A percentile compares a stretch with the other conserved stretches of the same genome.
Evolutionary conservation across 2,329 filamentous ascomycete species (phyloP).

Genomic region (Hypoxylon sp.): DNA sequence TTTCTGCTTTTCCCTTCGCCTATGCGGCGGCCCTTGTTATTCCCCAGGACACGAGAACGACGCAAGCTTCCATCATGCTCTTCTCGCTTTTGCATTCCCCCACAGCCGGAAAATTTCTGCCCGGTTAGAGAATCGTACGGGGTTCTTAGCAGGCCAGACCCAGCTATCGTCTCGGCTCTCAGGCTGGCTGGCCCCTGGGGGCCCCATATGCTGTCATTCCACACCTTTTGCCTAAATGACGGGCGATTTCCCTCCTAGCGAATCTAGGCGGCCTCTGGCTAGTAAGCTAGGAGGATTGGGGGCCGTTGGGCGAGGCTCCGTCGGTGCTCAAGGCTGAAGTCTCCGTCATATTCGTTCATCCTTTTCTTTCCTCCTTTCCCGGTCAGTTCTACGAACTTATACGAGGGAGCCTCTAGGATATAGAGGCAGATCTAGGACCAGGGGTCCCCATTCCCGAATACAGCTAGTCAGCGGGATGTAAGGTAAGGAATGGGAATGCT

Average conservation of each 20-base stretch:
- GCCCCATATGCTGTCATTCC: conserved; percentile 44
- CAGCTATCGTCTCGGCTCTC: conserved; percentile 41
- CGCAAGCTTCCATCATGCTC: conserved; percentile 13
- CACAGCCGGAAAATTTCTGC: conserved; percentile 38
- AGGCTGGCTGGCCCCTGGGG: conserved; percentile 37
- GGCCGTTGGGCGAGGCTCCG: conserved; percentile 38
- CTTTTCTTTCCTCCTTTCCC: conserved; percentile 7
- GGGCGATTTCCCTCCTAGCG: conserved; percentile 43
- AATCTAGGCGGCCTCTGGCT: conserved; percentile 40
- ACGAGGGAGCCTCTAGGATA: conserved; percentile 26
- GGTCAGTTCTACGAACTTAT: conserved; percentile 5
- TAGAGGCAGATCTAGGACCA: conserved; percentile 30
- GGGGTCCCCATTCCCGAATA: conserved; percentile 33
- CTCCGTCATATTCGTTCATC: conserved; percentile 18
- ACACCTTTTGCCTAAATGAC: conserved; percentile 51
- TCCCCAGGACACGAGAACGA: conserved; percentile 24
- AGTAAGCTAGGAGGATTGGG: conserved; percentile 10
- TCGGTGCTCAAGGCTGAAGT: conserved; percentile 36
- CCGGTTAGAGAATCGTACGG: conserved; percentile 39
- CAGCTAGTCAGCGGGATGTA: conserved; percentile 33
- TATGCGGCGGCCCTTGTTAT: conserved; percentile 36
- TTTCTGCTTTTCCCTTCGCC: conserved; percentile 23
- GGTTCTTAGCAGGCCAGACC: conserved; percentile 32
- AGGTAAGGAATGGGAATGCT: conserved; percentile 33
- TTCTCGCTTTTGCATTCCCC: conserved; percentile 24